Evolutionary conservation across 2,329 filamentous ascomycete genomes (phyloP).

Genomic region (Nothomitra cinnamomea): DNA sequence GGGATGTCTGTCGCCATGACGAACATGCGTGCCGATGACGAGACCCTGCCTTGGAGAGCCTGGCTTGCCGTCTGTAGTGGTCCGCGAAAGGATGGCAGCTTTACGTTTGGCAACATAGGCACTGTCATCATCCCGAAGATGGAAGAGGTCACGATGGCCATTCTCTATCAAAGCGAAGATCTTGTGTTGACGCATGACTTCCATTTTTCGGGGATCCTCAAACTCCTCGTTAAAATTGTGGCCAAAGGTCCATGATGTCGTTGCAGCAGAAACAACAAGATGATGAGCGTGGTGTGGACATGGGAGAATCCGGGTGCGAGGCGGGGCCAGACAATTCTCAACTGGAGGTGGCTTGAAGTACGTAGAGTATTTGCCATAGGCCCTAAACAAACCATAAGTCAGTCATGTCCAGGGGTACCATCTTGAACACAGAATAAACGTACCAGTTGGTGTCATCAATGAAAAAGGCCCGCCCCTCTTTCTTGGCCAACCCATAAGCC

Average conservation of each 20-base stretch:
- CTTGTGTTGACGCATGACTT: constrained; percentile 35
- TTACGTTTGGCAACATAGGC: constrained; percentile 45
- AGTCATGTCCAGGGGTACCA: background rate
- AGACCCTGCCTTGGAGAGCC: constrained; percentile 13
- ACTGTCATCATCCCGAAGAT: constrained; percentile 46
- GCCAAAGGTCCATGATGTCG: constrained; percentile 46
- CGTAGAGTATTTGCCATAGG: constrained; percentile 56
- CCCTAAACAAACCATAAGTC: constrained; percentile 24
- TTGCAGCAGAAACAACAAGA: constrained; percentile 55
- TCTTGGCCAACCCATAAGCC: constrained; percentile 61
- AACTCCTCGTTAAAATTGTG: constrained; percentile 36
- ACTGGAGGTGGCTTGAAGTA: constrained; percentile 54
- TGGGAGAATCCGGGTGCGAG: constrained; percentile 58
- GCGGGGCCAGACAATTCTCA: constrained; percentile 51
- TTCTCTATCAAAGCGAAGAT: constrained; percentile 50
- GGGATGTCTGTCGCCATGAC: constrained; percentile 64
- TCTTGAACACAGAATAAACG: constrained; percentile 7
- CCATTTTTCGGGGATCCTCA: constrained; percentile 30
- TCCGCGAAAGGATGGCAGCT: constrained; percentile 33
- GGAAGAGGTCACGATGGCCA: constrained; percentile 61
- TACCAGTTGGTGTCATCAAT: constrained; percentile 66
- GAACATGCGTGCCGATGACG: constrained; percentile 58
- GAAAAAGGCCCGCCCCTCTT: constrained; percentile 63
- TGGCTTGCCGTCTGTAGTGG: constrained; percentile 28
- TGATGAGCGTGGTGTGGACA: constrained; percentile 64